phyloP scores from a whole-genome alignment of 352 stramenopile species.

The Phytophthora agathidicida region DNA sequence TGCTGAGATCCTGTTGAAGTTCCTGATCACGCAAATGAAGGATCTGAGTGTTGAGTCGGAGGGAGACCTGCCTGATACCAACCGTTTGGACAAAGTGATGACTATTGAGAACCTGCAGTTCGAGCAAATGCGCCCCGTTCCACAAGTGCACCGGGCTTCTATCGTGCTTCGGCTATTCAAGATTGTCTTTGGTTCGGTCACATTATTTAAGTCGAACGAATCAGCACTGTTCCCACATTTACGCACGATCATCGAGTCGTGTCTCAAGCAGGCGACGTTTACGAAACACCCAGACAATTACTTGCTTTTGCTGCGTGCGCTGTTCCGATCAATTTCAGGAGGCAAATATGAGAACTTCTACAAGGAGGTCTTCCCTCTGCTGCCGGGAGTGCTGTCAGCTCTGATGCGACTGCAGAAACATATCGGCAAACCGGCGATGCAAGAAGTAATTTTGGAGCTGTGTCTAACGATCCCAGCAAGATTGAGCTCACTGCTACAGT shows the following conservation, averaged over 20 bases:
- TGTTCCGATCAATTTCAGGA: slow-evolving; percentile 97
- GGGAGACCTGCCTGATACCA: slow-evolving; percentile 78
- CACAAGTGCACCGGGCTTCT: slow-evolving; percentile 75
- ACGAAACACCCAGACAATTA: slow-evolving; percentile 95
- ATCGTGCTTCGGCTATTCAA: slow-evolving; percentile 95
- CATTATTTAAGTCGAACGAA: slow-evolving; percentile 97
- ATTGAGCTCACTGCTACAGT: slow-evolving; percentile 96
- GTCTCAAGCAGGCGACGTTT: slow-evolving; percentile 91
- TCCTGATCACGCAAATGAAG: slow-evolving; percentile 95
- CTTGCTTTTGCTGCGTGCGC: slow-evolving; percentile 91
- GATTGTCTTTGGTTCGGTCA: slow-evolving; percentile 96
- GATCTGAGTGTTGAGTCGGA: slow-evolving; percentile 88
- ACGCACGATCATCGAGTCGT: slow-evolving; percentile 93
- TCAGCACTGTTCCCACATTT: slow-evolving; percentile 93
- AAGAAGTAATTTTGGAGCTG: slow-evolving; percentile 95
- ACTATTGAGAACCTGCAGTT: slow-evolving; percentile 75
- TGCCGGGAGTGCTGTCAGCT: slow-evolving; percentile 93
- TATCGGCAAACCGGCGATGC: slow-evolving; percentile 86
- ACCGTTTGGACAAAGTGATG: slow-evolving; percentile 78
- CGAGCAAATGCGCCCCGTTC: slow-evolving; percentile 79
- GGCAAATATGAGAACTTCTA: slow-evolving; percentile 99
- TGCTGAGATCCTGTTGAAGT: slow-evolving; percentile 94
- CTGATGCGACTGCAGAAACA: slow-evolving; percentile 93
- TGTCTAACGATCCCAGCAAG: slow-evolving; percentile 96
- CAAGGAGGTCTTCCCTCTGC: slow-evolving; percentile 95